phyloP scores from a whole-genome alignment of 2,329 filamentous ascomycete genomes.

The Venturia pyrina region DNA sequence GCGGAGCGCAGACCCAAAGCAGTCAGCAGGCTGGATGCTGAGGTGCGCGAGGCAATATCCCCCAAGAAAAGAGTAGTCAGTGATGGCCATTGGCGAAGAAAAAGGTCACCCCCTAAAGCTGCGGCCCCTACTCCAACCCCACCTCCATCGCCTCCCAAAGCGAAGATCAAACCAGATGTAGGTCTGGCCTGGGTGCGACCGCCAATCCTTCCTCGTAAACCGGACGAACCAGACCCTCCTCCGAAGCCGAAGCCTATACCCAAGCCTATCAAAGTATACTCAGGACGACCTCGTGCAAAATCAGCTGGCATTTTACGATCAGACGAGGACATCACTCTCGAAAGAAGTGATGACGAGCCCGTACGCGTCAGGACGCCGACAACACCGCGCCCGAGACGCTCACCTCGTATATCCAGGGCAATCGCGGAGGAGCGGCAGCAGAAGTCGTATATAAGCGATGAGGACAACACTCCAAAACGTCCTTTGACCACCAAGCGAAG shows the following conservation, averaged over 20 bases:
- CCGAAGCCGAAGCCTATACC: slow-evolving; percentile 5
- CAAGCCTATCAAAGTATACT: slow-evolving; percentile 11
- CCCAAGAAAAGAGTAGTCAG: slow-evolving; percentile 90
- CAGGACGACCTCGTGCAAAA: slow-evolving; percentile 3
- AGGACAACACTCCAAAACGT: slow-evolving; percentile 2
- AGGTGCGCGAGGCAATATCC: slow-evolving; percentile 44
- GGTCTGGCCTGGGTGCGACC: slow-evolving; percentile 13
- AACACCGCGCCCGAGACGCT: slow-evolving; percentile 3
- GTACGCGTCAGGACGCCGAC: not conserved
- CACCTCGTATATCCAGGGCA: not conserved
- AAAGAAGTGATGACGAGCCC: not conserved
- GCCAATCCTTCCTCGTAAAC: slow-evolving; percentile 9
- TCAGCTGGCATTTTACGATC: not conserved
- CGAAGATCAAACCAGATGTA: slow-evolving; percentile 38
- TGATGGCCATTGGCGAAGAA: slow-evolving; percentile 75
- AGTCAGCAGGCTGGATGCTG: slow-evolving; percentile 30
- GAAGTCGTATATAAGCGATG: not conserved
- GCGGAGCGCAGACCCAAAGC: slow-evolving; percentile 13
- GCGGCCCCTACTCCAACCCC: slow-evolving; percentile 1
- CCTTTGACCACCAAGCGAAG: not conserved
- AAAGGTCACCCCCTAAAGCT: slow-evolving; percentile 21
- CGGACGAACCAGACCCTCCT: slow-evolving; percentile 9
- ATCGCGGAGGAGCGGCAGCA: not conserved
- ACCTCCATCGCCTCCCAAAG: slow-evolving; percentile 9
- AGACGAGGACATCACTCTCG: not conserved